Evolutionary conservation across 345 rosid genomes (phyloP), one percentile per base, ranked within the genome.

Genomic region (Capsella bursapastoris): DNA sequence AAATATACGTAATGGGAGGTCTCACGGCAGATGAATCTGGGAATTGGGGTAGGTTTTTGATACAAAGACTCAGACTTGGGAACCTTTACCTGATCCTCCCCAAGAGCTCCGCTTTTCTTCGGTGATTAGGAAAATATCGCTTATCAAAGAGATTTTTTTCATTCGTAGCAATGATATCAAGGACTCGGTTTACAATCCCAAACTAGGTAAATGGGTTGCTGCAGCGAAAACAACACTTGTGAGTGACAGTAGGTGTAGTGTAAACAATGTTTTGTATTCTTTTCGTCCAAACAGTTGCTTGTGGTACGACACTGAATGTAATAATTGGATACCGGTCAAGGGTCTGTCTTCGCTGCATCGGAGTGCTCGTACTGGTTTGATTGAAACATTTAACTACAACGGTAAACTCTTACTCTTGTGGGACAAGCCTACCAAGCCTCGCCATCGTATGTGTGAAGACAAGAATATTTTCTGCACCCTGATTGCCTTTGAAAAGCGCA

Each of bases 1-100:
- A 83, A 68, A 68, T 91, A 34, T 88, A 86, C 27, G 90, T 91
- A 8, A 81, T 91, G 51, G 63, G 72, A 55, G 72, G 63, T n/a
- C 56, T 29, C 1, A 5, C 1, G 3, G 29, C 5, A 7, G 2
- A 13, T 4, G 10, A 14, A 35, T 13, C 45, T 0, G 6, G 4
- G 1, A 7, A 2, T 28, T 68, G 31, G 62, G 50, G 11, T 15
- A 55, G 28, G 52, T 55, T 55, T 68, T 55, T 12, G 41, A 68
- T 11, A 6, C 52, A 15, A 41, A 55, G 22, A 55, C 63, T 41
- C 62, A 68, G 15, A 68, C 16, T 28, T 68, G 72, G 72, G 41
- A 55, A n/a, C 4, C 52, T 28, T 31, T 68, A 37, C 49, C 71
- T 37, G 22, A 51, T 25, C 60, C 71, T 66, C 14, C 48, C 4